Evolutionary conservation across 2,329 filamentous ascomycete genomes (phyloP), one percentile per base, ranked within the genome.

Genomic region (Emmonsiellopsis sp.): DNA sequence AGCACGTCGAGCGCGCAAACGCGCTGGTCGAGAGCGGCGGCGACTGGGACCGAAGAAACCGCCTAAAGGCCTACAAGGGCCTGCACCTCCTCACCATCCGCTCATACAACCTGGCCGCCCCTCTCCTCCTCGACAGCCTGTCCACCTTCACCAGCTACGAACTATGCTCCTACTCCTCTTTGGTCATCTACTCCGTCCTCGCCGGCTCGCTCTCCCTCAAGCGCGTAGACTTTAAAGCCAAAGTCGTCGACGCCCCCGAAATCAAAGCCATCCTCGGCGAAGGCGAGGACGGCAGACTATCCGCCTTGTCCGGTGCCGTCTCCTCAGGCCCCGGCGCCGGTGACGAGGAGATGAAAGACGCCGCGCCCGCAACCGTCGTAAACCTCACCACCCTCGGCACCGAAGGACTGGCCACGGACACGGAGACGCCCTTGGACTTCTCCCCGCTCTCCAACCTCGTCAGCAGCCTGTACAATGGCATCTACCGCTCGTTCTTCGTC

Each of bases 71-170:
- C 61, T 98, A 98, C 79, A 90, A 95, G 69, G 93, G 93, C 58
- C 80, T 98, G 53, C 87, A 97, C 69, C 82, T 95, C 54, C 84
- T 98, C 61, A 97, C 92, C 26, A 83, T 93, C 60, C 90, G 93
- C 62, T 91, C 90, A 57, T 90, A 97, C 78, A 88, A 85, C 70
- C 78, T 89, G 55, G 91, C 90, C 41, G 93, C 93, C 1, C 92
- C 93, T 41, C 82, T 96, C 9, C 85, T 98, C 50, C 89, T 98
- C 66, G 93, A 98, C 78, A 95, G 89, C 67, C 80, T 98, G 61
- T 96, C 92, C 31, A 98, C 93, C 20, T 98, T 98, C 72, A 98
- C 93, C 58, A 96, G 90, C 70, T 96, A 96, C 76, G 93, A 98
- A 73, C 83, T 98, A 49, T 98, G 93, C 83, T 92, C 86, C 61